Evolutionary conservation across 169 alveolate species (phyloP).

Genomic region (Amoebophrya sp.): DNA sequence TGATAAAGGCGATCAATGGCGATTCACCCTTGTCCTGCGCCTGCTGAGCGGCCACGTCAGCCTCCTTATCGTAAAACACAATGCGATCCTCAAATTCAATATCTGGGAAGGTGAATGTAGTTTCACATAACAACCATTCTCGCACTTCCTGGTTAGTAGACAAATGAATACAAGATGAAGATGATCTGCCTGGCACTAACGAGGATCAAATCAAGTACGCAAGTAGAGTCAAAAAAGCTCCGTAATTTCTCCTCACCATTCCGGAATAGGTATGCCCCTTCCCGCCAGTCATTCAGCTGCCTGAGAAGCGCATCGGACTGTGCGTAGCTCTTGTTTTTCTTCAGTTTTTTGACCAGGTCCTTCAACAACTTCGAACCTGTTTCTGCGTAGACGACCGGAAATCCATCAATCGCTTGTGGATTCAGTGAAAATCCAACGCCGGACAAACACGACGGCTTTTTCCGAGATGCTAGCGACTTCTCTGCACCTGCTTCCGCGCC

Average conservation of each 20-base stretch:
- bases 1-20: background rate
- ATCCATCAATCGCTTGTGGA: background rate
- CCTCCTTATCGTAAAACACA: background rate
- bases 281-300: background rate
- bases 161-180: background rate
- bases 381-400: background rate
- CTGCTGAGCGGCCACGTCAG: background rate
- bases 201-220: background rate
- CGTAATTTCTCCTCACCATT: background rate
- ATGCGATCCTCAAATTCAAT: background rate
- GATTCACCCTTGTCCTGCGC: background rate
- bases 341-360: background rate
- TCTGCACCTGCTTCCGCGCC: background rate
- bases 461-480: background rate
- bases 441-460: background rate
- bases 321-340: background rate
- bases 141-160: no score
- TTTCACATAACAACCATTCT: background rate
- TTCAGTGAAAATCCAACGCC: background rate
- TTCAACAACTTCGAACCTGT: background rate
- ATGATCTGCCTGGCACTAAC: background rate
- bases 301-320: background rate
- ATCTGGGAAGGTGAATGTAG: background rate
- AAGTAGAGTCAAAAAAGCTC: background rate
- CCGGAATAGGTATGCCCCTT: background rate